These are phyloP conservation scores for Neonectria punicea DNA, from an alignment of 2,329 filamentous ascomycete species.

Conservation along the genomic window DNA sequence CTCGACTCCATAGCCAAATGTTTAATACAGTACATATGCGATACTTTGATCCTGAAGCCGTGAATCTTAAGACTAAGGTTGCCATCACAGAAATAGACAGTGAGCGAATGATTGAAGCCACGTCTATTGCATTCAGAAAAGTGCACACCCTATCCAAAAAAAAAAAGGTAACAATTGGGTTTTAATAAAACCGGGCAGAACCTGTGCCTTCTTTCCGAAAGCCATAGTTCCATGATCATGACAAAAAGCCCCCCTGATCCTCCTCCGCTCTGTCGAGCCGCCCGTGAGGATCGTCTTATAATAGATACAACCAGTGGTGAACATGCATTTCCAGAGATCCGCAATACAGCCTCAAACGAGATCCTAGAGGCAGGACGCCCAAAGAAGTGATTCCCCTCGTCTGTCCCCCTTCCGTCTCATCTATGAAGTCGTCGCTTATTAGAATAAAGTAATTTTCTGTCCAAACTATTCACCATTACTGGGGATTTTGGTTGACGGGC, in stretches of 20 bases:
- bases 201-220: constrained; percentile 33
- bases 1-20: background rate
- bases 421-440: constrained; percentile 42
- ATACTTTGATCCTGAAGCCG: background rate
- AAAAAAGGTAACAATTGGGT: constrained; percentile 30
- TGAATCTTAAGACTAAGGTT: background rate
- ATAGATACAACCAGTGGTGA: constrained; percentile 31
- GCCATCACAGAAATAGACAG: background rate
- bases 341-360: constrained; percentile 14
- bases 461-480: constrained; percentile 27
- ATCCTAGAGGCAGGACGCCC: constrained; percentile 29
- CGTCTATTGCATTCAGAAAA: constrained; percentile 31
- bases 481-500: constrained; percentile 48
- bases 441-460: constrained; percentile 31
- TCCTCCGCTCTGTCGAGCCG: constrained; percentile 15
- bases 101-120: constrained; percentile 22
- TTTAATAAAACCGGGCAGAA: constrained; percentile 33
- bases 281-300: constrained; percentile 24
- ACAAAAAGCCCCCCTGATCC: constrained; percentile 33
- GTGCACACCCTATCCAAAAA: constrained; percentile 40
- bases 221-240: constrained; percentile 43
- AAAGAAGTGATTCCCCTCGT: constrained; percentile 30
- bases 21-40: constrained; percentile 5
- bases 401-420: constrained; percentile 32
- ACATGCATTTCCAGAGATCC: constrained; percentile 24